Conservation (phyloP, 129 eudicot genomes). For the Scalesia atractyloides region DNA sequence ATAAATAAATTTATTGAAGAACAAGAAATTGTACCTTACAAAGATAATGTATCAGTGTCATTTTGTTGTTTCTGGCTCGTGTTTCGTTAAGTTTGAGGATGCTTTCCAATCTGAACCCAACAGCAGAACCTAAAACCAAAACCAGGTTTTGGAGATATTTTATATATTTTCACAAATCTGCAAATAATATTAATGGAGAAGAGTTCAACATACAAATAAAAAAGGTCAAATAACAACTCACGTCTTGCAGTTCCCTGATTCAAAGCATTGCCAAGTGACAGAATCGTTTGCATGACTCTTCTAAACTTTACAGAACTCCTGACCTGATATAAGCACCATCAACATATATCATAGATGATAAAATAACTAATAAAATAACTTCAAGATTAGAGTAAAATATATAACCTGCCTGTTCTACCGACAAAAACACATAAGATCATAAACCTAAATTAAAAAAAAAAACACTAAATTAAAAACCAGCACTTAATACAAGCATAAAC, state of each 20-base stretch:
- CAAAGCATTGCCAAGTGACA: constrained; percentile 93
- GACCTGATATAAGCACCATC: constrained; percentile 63
- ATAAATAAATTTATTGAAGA: not conserved
- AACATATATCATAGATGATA: constrained; percentile 26
- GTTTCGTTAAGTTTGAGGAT: constrained; percentile 92
- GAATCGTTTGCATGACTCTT: constrained; percentile 92
- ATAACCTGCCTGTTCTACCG: constrained; percentile 63
- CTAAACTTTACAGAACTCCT: constrained; percentile 77
- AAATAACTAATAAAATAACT: not conserved
- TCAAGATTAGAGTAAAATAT: constrained; percentile 2
- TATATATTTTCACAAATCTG: not conserved
- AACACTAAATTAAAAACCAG: constrained; percentile 16
- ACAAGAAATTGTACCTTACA: constrained; percentile 68
- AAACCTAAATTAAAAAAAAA: constrained; percentile 46
- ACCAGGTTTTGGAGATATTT: not conserved
- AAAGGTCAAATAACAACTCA: constrained; percentile 34
- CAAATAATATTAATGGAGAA: not conserved
- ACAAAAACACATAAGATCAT: constrained; percentile 72
- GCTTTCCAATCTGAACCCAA: constrained; percentile 94
- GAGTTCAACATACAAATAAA: not conserved
- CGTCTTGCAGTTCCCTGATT: constrained; percentile 98
- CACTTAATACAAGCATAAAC: constrained; percentile 11
- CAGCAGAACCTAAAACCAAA: constrained; percentile 78
- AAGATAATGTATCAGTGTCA: constrained; percentile 97
- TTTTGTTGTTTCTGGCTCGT: constrained; percentile 86